Conservation (phyloP, 495 filamentous ascomycete species). For the Lasiosphaeria miniovina region DNA sequence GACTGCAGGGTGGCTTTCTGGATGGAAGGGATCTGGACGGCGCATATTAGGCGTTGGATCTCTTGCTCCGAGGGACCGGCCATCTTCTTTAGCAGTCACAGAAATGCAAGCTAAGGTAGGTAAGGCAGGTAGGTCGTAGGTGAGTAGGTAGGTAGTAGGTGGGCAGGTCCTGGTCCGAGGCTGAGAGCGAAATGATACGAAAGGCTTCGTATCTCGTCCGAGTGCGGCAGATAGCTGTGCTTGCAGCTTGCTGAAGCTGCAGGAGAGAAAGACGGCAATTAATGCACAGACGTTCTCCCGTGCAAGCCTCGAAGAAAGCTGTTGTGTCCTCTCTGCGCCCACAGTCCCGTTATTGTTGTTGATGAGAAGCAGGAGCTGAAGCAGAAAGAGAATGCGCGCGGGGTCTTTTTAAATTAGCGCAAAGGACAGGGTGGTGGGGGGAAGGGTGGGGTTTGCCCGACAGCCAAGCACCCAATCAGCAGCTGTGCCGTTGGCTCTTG, state of each 20-base stretch:
- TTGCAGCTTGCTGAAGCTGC: neutral
- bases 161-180: too few relatives aligned
- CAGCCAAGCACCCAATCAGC: slow-evolving; percentile 3
- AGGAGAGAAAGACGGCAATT: neutral
- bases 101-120: too few relatives aligned
- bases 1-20: slow-evolving; percentile 71
- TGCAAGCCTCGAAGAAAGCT: neutral
- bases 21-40: slow-evolving; percentile 30
- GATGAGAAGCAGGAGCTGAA: slow-evolving; percentile 11
- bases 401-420: too few relatives aligned
- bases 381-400: slow-evolving; percentile 22
- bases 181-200: too few relatives aligned
- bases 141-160: too few relatives aligned
- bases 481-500: too few relatives aligned
- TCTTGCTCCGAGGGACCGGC: slow-evolving; percentile 26
- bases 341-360: slow-evolving; percentile 7
- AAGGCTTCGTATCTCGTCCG: too few relatives aligned
- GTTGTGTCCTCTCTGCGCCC: neutral
- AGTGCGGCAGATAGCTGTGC: neutral
- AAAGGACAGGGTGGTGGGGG: too few relatives aligned
- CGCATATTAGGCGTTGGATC: slow-evolving; percentile 37
- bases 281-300: neutral
- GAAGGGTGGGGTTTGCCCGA: too few relatives aligned
- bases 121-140: too few relatives aligned
- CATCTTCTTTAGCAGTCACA: slow-evolving; percentile 3